Percentiles rank a stretch among this genome's conserved stretches.
Evolutionary conservation across 1,284 basidiomycete species (phyloP).

Genomic region (Cutaneotrichosporon cyanovorans): DNA sequence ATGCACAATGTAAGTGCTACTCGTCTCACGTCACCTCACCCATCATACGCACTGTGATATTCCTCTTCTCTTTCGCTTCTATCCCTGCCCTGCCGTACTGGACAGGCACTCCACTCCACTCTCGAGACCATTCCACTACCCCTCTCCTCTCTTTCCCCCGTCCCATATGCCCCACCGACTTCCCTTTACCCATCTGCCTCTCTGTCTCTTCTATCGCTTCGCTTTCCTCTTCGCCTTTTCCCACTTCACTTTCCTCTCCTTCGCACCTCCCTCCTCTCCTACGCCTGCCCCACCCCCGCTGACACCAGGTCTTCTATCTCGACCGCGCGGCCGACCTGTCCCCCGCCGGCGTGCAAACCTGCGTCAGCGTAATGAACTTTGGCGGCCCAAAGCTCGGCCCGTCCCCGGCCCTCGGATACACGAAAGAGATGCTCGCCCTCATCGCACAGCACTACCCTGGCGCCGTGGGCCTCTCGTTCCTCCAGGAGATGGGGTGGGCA

Average conservation of each 20-base stretch:
- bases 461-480: conserved; percentile 24
- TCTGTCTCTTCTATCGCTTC: too few species aligned
- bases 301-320: conserved; percentile 32
- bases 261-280: too few species aligned
- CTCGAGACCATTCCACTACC: too few species aligned
- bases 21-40: background rate
- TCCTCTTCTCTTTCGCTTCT: too few species aligned
- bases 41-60: too few species aligned
- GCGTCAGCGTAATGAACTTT: conserved; percentile 36
- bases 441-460: conserved; percentile 31
- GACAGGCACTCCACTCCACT: too few species aligned
- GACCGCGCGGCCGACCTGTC: conserved; percentile 39
- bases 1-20: background rate
- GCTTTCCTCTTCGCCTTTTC: too few species aligned
- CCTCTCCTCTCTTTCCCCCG: too few species aligned
- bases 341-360: conserved; percentile 24
- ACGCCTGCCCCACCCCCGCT: background rate
- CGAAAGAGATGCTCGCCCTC: conserved; percentile 24
- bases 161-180: too few species aligned
- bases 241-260: too few species aligned
- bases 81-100: too few species aligned
- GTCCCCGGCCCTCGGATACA: conserved; percentile 23
- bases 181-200: too few species aligned
- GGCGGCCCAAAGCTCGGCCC: conserved; percentile 35
- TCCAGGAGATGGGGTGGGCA: conserved; percentile 36